Conservation (phyloP, 2,329 filamentous ascomycete species). For the Aspergillus puulaauensis region DNA sequence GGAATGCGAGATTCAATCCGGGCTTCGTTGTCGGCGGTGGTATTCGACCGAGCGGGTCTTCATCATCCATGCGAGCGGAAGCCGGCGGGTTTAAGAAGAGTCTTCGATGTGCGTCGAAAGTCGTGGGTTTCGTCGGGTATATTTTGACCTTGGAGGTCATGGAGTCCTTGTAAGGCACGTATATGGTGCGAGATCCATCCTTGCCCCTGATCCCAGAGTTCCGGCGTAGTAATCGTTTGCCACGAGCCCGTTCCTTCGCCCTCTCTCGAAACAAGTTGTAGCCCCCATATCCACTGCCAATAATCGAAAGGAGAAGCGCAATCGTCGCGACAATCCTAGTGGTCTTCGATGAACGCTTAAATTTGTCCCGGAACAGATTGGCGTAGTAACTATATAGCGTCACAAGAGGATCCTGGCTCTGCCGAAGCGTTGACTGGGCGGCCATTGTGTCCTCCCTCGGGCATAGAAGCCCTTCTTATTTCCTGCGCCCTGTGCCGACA, state of each 20-base stretch:
- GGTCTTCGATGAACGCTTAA: constrained; percentile 67
- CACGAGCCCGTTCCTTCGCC: constrained; percentile 77
- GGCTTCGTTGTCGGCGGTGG: constrained; percentile 90
- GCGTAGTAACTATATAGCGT: constrained; percentile 57
- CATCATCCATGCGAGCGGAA: constrained; percentile 73
- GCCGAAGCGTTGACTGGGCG: constrained; percentile 78
- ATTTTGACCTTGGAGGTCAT: constrained; percentile 86
- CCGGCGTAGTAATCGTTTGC: constrained; percentile 75
- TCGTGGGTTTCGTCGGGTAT: constrained; percentile 82
- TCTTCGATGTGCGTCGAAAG: constrained; percentile 92
- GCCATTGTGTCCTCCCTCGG: constrained; percentile 61
- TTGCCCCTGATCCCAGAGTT: constrained; percentile 94
- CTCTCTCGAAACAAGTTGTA: constrained; percentile 72
- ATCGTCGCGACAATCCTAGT: constrained; percentile 75
- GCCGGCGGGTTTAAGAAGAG: constrained; percentile 89
- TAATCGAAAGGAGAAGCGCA: constrained; percentile 72
- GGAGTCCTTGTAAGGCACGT: constrained; percentile 81
- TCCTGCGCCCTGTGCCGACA: constrained; percentile 14
- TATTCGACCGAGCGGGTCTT: constrained; percentile 59
- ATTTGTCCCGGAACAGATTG: constrained; percentile 47
- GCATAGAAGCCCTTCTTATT: background rate
- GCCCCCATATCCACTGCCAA: constrained; percentile 76
- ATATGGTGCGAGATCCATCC: constrained; percentile 91
- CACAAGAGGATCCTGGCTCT: constrained; percentile 65
- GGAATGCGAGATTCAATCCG: constrained; percentile 88